Evolutionary conservation across 2,329 filamentous ascomycete genomes (phyloP).

Genomic region (Cytospora schulzeri): DNA sequence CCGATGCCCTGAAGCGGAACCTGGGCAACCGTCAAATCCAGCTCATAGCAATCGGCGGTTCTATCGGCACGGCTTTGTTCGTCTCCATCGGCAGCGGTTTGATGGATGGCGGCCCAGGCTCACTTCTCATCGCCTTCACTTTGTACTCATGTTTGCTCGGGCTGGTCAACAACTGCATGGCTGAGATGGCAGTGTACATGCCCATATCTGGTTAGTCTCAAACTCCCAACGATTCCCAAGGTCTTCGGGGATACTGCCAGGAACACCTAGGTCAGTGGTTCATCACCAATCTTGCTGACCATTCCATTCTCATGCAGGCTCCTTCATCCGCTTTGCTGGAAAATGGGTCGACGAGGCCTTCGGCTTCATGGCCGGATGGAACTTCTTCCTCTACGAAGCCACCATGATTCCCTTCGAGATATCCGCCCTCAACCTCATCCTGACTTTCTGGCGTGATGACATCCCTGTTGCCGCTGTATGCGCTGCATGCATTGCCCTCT

Average conservation of each 20-base stretch:
- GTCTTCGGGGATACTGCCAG: too few relatives aligned
- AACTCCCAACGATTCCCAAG: neutral
- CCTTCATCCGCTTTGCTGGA: slow-evolving; percentile 65
- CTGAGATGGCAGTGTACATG: slow-evolving; percentile 66
- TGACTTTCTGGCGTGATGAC: slow-evolving; percentile 50
- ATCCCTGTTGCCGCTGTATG: slow-evolving; percentile 56
- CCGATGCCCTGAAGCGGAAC: slow-evolving; percentile 44
- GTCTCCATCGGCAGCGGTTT: slow-evolving; percentile 62
- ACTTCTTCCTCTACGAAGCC: slow-evolving; percentile 47
- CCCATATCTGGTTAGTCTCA: slow-evolving; percentile 52
- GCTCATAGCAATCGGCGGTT: slow-evolving; percentile 60
- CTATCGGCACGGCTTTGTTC: slow-evolving; percentile 61
- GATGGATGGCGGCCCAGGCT: slow-evolving; percentile 47
- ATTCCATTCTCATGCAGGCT: slow-evolving; percentile 37
- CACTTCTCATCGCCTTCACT: slow-evolving; percentile 60
- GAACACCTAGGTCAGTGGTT: too few relatives aligned
- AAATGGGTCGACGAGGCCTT: slow-evolving; percentile 67
- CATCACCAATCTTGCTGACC: neutral
- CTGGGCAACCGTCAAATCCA: slow-evolving; percentile 60
- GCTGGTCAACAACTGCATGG: slow-evolving; percentile 65
- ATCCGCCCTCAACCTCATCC: slow-evolving; percentile 43
- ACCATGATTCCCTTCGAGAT: slow-evolving; percentile 47
- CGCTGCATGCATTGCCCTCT: slow-evolving; percentile 55
- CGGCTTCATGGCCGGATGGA: slow-evolving; percentile 56
- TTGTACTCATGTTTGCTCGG: slow-evolving; percentile 58